These are phyloP conservation scores for Aspergillus calidoustus DNA, from an alignment of 2,329 filamentous ascomycete species.

Conservation along the genomic window DNA sequence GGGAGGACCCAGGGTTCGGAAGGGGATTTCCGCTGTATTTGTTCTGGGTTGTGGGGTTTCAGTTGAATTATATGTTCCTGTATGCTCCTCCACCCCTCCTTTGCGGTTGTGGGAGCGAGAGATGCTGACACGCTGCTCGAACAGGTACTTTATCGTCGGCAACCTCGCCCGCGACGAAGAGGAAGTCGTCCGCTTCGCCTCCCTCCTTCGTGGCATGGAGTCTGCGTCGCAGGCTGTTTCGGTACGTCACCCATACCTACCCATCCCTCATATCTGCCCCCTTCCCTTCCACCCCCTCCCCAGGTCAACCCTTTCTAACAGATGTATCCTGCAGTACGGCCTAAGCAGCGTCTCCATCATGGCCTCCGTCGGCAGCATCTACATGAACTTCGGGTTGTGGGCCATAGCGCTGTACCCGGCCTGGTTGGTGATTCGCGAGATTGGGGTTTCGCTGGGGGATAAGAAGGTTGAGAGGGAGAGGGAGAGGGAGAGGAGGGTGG, in stretches of 20 bases:
- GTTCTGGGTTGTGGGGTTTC: constrained; percentile 69
- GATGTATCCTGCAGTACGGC: constrained; percentile 57
- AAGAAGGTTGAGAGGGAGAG: constrained; percentile 30
- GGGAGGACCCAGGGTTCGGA: constrained; percentile 67
- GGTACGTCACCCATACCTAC: constrained; percentile 36
- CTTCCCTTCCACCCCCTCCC: background rate
- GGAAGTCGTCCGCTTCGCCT: constrained; percentile 71
- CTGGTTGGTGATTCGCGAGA: constrained; percentile 67
- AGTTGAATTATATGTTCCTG: constrained; percentile 75
- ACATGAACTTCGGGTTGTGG: constrained; percentile 74
- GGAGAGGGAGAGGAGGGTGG: no score
- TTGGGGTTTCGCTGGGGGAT: constrained; percentile 49
- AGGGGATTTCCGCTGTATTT: constrained; percentile 69
- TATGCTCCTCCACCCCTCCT: constrained; percentile 37
- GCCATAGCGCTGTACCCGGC: constrained; percentile 65
- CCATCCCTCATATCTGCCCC: background rate
- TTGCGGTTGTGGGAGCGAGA: no score
- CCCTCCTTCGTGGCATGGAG: constrained; percentile 70
- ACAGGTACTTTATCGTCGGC: constrained; percentile 70
- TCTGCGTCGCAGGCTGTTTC: constrained; percentile 74
- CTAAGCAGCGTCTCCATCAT: constrained; percentile 66
- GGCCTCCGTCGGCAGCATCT: constrained; percentile 68
- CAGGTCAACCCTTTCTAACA: background rate
- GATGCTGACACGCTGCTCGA: background rate
- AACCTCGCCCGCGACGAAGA: constrained; percentile 65